Percentiles rank a stretch among this genome's conserved stretches.
These are phyloP conservation scores for Pleurotus platypus DNA, from an alignment of 768 basidiomycete species.

Conservation along the genomic window DNA sequence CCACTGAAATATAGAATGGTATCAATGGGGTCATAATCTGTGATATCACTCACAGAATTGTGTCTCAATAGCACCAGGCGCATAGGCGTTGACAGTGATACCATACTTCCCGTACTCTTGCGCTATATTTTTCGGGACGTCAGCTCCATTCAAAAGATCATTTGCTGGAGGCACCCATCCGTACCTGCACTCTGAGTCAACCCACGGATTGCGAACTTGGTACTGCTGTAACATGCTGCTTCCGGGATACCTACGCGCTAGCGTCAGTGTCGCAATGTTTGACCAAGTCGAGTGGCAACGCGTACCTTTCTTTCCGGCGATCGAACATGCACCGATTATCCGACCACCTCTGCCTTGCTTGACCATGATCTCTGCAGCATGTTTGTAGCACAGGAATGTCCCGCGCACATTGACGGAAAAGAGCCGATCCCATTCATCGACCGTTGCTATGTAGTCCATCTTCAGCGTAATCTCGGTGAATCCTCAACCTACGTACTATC, in stretches of 20 bases:
- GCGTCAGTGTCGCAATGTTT: too few relatives aligned
- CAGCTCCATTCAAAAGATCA: too few relatives aligned
- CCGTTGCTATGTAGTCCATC: slow-evolving; percentile 18
- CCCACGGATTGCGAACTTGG: neutral
- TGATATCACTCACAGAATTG: slow-evolving; percentile 19
- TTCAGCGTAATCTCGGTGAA: neutral
- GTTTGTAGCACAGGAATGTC: slow-evolving; percentile 35
- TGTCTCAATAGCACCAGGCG: slow-evolving; percentile 29
- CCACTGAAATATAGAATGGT: neutral
- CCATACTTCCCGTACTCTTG: slow-evolving; percentile 26
- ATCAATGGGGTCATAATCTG: too few relatives aligned
- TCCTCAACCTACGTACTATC: neutral
- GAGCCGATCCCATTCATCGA: slow-evolving; percentile 27
- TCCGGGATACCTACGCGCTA: neutral
- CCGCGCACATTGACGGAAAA: slow-evolving; percentile 36
- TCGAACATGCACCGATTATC: slow-evolving; percentile 39
- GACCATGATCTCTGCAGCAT: slow-evolving; percentile 39
- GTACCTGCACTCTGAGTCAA: slow-evolving; percentile 21
- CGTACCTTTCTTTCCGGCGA: slow-evolving; percentile 31
- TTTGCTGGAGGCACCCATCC: neutral
- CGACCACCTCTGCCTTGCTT: slow-evolving; percentile 35
- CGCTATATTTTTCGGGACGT: slow-evolving; percentile 14
- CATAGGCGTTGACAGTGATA: slow-evolving; percentile 38
- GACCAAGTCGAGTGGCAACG: neutral
- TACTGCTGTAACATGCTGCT: neutral